phyloP scores from a whole-genome alignment of 2,329 filamentous ascomycete species.

The Zarea fungicola region DNA sequence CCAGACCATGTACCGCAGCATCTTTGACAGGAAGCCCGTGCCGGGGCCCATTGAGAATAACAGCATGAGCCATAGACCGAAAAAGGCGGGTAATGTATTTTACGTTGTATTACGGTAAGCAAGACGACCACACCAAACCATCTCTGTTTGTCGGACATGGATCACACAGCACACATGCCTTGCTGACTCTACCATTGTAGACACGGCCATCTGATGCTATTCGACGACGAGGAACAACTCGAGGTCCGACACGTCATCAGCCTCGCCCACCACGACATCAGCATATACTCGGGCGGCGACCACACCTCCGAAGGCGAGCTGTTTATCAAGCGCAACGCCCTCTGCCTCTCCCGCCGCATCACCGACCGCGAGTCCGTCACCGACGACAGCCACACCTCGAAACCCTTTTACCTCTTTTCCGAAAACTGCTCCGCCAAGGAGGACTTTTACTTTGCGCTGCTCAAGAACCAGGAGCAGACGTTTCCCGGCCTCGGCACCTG shows the following conservation, averaged over 20 bases:
- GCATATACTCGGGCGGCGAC: slow-evolving; percentile 75
- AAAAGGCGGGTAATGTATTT: slow-evolving; percentile 79
- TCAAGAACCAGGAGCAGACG: slow-evolving; percentile 74
- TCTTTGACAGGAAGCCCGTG: slow-evolving; percentile 74
- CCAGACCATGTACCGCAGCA: slow-evolving; percentile 94
- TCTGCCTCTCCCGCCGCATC: slow-evolving; percentile 67
- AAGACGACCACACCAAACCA: slow-evolving; percentile 14
- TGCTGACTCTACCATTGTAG: slow-evolving; percentile 44
- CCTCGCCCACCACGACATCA: slow-evolving; percentile 78
- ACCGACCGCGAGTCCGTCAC: slow-evolving; percentile 45
- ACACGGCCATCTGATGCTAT: slow-evolving; percentile 94
- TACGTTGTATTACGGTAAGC: slow-evolving; percentile 80
- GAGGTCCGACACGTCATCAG: slow-evolving; percentile 96
- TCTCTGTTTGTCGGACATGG: too few species aligned
- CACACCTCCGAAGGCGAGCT: slow-evolving; percentile 83
- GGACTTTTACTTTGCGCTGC: slow-evolving; percentile 92
- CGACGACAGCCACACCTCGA: slow-evolving; percentile 56
- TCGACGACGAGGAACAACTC: slow-evolving; percentile 90
- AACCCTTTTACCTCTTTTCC: slow-evolving; percentile 90
- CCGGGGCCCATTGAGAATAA: slow-evolving; percentile 43
- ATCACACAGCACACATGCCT: too few species aligned
- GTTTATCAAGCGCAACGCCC: slow-evolving; percentile 90
- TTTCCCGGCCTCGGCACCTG: slow-evolving; percentile 44
- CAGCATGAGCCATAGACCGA: slow-evolving; percentile 47
- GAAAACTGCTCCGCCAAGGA: slow-evolving; percentile 96